Conservation (phyloP, 2,329 filamentous ascomycete genomes). For the Venturia nashicola region DNA sequence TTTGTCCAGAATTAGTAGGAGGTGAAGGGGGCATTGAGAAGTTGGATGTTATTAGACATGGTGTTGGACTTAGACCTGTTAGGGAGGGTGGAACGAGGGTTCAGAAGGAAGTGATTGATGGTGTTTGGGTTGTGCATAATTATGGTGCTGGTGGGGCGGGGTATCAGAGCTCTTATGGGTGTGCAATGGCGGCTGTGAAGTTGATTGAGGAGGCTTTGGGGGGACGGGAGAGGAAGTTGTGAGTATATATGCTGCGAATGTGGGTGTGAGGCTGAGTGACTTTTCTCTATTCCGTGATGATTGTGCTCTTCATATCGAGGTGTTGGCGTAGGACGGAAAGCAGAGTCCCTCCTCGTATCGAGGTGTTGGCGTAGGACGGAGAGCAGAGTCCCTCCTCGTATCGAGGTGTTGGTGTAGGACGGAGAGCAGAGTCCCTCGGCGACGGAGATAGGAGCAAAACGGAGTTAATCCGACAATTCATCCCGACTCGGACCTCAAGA, state of each 20-base stretch:
- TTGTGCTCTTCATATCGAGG: too few species aligned
- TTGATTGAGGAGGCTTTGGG: conserved; percentile 19
- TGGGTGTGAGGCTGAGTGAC: too few species aligned
- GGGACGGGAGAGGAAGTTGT: not conserved
- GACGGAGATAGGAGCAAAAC: not conserved
- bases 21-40: conserved; percentile 55
- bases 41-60: conserved; percentile 66
- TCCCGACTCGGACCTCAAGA: not conserved
- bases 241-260: not conserved
- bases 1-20: conserved; percentile 51
- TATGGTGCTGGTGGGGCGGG: conserved; percentile 74
- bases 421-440: not conserved
- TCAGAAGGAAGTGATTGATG: conserved; percentile 56
- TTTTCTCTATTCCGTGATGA: too few species aligned
- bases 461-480: not conserved
- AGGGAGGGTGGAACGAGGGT: conserved; percentile 62
- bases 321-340: too few species aligned
- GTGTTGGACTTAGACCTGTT: conserved; percentile 68
- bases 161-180: conserved; percentile 40
- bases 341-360: too few species aligned
- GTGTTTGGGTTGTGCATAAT: conserved; percentile 62
- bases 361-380: too few species aligned
- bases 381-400: too few species aligned
- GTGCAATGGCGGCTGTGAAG: conserved; percentile 27
- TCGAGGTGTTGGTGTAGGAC: not conserved